Evolutionary conservation across 331 rosid species (phyloP).

Genomic region (Malus hybrid): DNA sequence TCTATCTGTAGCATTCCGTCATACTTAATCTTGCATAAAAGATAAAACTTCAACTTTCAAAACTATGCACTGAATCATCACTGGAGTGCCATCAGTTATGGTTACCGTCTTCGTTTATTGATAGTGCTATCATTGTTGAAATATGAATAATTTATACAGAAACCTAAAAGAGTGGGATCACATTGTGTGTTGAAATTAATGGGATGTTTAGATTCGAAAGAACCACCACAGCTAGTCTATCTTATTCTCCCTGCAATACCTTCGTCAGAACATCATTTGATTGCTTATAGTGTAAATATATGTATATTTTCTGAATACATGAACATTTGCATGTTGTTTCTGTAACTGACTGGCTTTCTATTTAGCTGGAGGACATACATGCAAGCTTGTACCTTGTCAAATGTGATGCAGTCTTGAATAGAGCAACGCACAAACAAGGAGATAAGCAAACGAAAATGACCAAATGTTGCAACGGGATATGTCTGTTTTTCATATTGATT

Average conservation of each 20-base stretch:
- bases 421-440: slow-evolving; percentile 88
- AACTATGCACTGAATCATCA: not conserved
- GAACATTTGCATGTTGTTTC: too few relatives aligned
- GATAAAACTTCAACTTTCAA: not conserved
- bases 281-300: not conserved
- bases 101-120: not conserved
- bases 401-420: slow-evolving; percentile 85
- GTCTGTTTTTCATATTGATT: slow-evolving; percentile 76
- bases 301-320: too few relatives aligned
- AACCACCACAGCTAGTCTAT: too few relatives aligned
- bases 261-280: too few relatives aligned
- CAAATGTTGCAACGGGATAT: slow-evolving; percentile 95
- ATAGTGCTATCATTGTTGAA: too few relatives aligned
- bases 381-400: slow-evolving; percentile 98
- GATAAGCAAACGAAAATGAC: slow-evolving; percentile 82
- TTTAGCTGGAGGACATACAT: slow-evolving; percentile 93
- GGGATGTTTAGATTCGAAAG: too few relatives aligned
- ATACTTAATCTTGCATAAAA: not conserved
- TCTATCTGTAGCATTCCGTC: not conserved
- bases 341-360: slow-evolving; percentile 20
- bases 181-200: too few relatives aligned
- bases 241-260: too few relatives aligned
- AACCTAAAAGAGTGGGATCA: too few relatives aligned
- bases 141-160: too few relatives aligned
- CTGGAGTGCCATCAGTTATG: not conserved